A percentile compares a stretch with the other conserved stretches of the same genome.
These are phyloP conservation scores for Heliosperma pusillum DNA, from an alignment of 148 eudicot species.

Conservation along the genomic window DNA sequence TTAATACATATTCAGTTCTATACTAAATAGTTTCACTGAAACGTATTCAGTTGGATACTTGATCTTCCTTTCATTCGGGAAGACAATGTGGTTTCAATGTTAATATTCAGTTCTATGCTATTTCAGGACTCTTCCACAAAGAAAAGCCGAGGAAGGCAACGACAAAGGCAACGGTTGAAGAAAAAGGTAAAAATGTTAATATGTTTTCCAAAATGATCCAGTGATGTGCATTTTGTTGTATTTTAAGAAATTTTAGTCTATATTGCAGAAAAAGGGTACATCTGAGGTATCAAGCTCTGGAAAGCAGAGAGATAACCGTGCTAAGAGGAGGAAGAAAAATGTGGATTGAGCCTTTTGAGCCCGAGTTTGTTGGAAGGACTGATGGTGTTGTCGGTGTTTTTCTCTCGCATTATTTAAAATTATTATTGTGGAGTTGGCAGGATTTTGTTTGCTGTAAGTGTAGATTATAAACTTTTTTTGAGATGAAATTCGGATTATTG, in stretches of 20 bases:
- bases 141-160: constrained; percentile 61
- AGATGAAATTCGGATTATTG: too few species aligned
- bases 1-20: not conserved
- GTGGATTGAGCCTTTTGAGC: constrained; percentile 11
- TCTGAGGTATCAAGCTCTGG: constrained; percentile 18
- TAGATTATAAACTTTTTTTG: too few species aligned
- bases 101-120: too few species aligned
- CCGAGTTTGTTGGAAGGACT: not conserved
- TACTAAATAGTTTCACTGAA: not conserved
- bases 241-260: constrained; percentile 1
- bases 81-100: not conserved
- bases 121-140: constrained; percentile 29
- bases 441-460: not conserved
- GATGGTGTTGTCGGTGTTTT: too few species aligned
- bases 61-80: not conserved
- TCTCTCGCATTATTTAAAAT: too few species aligned
- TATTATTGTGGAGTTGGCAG: not conserved
- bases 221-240: not conserved
- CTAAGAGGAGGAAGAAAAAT: constrained; percentile 60
- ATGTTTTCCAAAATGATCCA: not conserved
- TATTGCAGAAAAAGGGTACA: constrained; percentile 36
- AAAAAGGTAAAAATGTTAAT: constrained; percentile 41
- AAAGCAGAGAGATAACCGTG: constrained; percentile 36
- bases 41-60: not conserved
- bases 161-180: constrained; percentile 56